Conservation (phyloP, 768 basidiomycete species). For the Leccinum fibrillosum region DNA sequence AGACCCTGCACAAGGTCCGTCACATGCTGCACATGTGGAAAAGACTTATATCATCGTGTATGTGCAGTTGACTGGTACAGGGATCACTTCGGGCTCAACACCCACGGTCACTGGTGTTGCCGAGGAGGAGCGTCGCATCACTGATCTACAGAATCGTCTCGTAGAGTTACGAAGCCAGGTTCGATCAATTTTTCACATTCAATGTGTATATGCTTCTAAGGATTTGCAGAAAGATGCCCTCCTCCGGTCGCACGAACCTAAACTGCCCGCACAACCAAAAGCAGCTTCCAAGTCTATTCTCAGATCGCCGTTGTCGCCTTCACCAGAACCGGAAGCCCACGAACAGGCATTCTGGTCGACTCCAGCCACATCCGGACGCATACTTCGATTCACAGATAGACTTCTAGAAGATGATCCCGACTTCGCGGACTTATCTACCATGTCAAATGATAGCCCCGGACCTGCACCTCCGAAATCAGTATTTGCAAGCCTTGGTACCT, state of each 20-base stretch:
- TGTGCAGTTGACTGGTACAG: constrained; percentile 17
- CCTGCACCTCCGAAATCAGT: constrained; percentile 31
- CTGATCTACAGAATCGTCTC: constrained; percentile 41
- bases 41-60: background rate
- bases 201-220: background rate
- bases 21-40: constrained; percentile 1
- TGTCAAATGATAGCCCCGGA: constrained; percentile 46
- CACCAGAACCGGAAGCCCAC: constrained; percentile 32
- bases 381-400: constrained; percentile 61
- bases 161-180: constrained; percentile 40
- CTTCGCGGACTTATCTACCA: constrained; percentile 45
- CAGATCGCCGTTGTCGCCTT: constrained; percentile 17
- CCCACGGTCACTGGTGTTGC: constrained; percentile 30
- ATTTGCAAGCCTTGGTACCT: constrained; percentile 21
- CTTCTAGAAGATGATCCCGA: constrained; percentile 63
- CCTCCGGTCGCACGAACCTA: constrained; percentile 22
- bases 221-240: constrained; percentile 27
- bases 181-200: constrained; percentile 7
- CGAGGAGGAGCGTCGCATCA: constrained; percentile 42
- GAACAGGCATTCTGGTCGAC: constrained; percentile 67
- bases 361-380: constrained; percentile 49
- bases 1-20: constrained; percentile 40
- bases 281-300: constrained; percentile 3
- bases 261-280: constrained; percentile 9
- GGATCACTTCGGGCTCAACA: constrained; percentile 13